Evolutionary conservation across 2,329 filamentous ascomycete genomes (phyloP).

Genomic region (Scortechinia acanthostroma): DNA sequence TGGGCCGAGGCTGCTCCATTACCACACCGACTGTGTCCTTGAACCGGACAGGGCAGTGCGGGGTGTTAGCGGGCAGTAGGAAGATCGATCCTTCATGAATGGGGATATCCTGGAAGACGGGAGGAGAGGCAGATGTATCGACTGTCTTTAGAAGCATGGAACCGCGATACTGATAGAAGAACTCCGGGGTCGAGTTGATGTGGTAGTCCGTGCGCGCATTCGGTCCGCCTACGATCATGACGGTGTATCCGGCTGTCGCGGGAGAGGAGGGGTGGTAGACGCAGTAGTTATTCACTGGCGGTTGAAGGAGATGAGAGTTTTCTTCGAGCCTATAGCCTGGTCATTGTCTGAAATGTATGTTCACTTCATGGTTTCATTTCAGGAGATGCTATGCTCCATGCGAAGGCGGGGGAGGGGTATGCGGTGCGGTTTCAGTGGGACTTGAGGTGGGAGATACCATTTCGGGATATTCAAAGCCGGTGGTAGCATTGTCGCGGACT

Average conservation of each 20-base stretch:
- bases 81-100: constrained; percentile 10
- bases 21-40: constrained; percentile 10
- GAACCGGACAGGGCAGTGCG: constrained; percentile 11
- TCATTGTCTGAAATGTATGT: neutral
- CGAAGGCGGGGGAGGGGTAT: neutral
- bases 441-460: neutral
- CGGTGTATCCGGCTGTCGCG: constrained; percentile 9
- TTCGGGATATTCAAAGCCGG: constrained; percentile 1
- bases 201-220: constrained; percentile 12
- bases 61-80: constrained; percentile 9
- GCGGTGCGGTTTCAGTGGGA: neutral
- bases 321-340: neutral
- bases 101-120: constrained; percentile 7
- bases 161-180: constrained; percentile 13
- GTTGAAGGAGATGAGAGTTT: constrained; percentile 7
- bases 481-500: neutral
- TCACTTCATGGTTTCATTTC: neutral
- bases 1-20: constrained; percentile 10
- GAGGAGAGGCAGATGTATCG: neutral
- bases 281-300: constrained; percentile 12
- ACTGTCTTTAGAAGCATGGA: constrained; percentile 8
- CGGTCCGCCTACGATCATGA: constrained; percentile 12
- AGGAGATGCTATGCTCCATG: neutral
- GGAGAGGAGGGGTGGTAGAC: constrained; percentile 6
- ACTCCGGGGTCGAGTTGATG: constrained; percentile 12